Evolutionary conservation across 2,329 filamentous ascomycete genomes (phyloP).

Genomic region (Canariomyces notabilis): DNA sequence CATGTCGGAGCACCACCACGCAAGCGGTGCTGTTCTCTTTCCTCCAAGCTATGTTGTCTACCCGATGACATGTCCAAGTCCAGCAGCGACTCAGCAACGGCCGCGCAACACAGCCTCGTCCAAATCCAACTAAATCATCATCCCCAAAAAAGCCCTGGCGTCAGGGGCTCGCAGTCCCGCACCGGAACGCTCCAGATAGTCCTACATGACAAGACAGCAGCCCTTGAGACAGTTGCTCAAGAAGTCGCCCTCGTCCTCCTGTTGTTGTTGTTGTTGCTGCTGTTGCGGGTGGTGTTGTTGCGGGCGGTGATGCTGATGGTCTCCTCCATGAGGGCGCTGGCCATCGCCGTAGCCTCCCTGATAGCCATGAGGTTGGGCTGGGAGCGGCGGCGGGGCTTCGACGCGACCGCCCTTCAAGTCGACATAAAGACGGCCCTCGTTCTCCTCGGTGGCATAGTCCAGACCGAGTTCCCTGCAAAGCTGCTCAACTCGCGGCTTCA

Average conservation of each 20-base stretch:
- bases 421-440: slow-evolving; percentile 83
- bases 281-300: slow-evolving; percentile 38
- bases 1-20: neutral
- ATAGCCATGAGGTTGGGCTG: slow-evolving; percentile 41
- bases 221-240: slow-evolving; percentile 44
- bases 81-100: neutral
- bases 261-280: slow-evolving; percentile 41
- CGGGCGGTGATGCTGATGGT: slow-evolving; percentile 29
- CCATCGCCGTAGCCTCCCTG: slow-evolving; percentile 36
- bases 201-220: slow-evolving; percentile 73
- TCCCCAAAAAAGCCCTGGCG: neutral
- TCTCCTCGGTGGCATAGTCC: slow-evolving; percentile 79
- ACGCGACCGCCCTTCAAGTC: slow-evolving; percentile 72
- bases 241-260: slow-evolving; percentile 15
- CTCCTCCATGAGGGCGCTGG: slow-evolving; percentile 16
- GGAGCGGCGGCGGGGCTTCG: slow-evolving; percentile 37
- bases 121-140: neutral
- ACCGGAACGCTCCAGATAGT: neutral
- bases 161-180: neutral
- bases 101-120: neutral
- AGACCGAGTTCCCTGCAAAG: slow-evolving; percentile 79
- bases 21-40: neutral
- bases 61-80: neutral
- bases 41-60: neutral
- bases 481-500: slow-evolving; percentile 90